phyloP scores from a whole-genome alignment of 164 flowering plant genomes.

The Magnolia kwangsiensis region DNA sequence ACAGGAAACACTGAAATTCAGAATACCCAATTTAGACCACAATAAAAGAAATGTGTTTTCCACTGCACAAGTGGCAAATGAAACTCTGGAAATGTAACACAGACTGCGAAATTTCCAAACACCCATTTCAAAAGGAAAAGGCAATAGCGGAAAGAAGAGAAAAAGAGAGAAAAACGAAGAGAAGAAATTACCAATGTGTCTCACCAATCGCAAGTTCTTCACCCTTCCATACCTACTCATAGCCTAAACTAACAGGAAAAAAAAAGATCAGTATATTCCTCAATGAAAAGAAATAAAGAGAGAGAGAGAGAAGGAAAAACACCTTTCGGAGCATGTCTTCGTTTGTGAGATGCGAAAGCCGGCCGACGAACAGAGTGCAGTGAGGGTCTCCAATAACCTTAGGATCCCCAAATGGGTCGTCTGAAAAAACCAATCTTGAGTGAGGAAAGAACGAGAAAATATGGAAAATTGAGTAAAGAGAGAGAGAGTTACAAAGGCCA shows the following conservation, averaged over 20 bases:
- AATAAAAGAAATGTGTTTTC: too few species aligned
- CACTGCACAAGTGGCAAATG: too few species aligned
- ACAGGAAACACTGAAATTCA: too few species aligned
- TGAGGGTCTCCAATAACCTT: conserved; percentile 81
- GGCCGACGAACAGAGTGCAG: conserved; percentile 81
- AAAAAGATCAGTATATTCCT: background rate
- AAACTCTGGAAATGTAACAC: too few species aligned
- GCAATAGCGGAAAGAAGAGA: too few species aligned
- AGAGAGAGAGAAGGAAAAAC: background rate
- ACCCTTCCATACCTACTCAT: conserved; percentile 87
- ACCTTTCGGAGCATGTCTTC: conserved; percentile 80
- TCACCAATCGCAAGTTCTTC: conserved; percentile 73
- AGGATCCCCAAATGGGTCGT: conserved; percentile 87
- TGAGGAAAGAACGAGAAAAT: background rate
- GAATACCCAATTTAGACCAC: too few species aligned
- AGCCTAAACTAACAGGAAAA: conserved; percentile 32
- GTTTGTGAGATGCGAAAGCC: conserved; percentile 64
- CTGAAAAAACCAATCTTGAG: conserved; percentile 31
- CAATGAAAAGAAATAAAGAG: background rate
- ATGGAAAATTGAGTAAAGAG: background rate
- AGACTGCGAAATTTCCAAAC: background rate
- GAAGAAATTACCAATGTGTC: conserved; percentile 62
- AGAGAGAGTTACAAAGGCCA: conserved; percentile 53
- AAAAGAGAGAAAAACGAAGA: background rate
- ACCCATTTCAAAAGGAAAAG: background rate